These are phyloP conservation scores for Dentipellis sp. DNA, from an alignment of 768 basidiomycete species.

Conservation along the genomic window DNA sequence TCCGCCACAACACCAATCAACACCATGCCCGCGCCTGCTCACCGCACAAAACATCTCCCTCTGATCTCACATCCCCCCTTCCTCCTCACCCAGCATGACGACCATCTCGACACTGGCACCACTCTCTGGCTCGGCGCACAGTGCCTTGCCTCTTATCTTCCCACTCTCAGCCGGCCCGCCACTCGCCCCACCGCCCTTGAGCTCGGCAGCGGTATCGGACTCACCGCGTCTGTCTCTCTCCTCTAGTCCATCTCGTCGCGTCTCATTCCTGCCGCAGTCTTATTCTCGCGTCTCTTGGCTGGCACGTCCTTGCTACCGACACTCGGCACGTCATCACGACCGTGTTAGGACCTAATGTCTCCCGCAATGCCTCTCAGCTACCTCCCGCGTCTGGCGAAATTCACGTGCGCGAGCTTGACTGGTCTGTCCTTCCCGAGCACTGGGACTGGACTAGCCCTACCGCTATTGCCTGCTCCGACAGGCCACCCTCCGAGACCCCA, in stretches of 20 bases:
- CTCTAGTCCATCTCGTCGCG: neutral
- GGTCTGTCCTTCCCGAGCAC: conserved; percentile 44
- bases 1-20: conserved; percentile 12
- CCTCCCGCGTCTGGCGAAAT: conserved; percentile 32
- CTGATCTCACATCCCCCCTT: conserved; percentile 41
- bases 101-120: conserved; percentile 68
- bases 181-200: conserved; percentile 47
- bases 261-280: conserved; percentile 33
- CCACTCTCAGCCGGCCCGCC: conserved; percentile 3
- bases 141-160: conserved; percentile 55
- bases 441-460: conserved; percentile 44
- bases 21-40: conserved; percentile 35
- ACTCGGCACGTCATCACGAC: conserved; percentile 49
- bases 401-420: conserved; percentile 60
- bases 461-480: conserved; percentile 23
- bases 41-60: conserved; percentile 54
- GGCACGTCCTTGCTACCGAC: conserved; percentile 74
- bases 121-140: conserved; percentile 82
- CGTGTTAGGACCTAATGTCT: conserved; percentile 57
- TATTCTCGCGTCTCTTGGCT: conserved; percentile 57
- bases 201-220: conserved; percentile 76
- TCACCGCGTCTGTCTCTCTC: conserved; percentile 50
- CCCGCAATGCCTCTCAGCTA: conserved; percentile 30
- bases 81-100: conserved; percentile 43
- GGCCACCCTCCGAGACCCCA: conserved; percentile 8